phyloP scores from a whole-genome alignment of 2,329 filamentous ascomycete species.

The Botrytis pseudocinerea region DNA sequence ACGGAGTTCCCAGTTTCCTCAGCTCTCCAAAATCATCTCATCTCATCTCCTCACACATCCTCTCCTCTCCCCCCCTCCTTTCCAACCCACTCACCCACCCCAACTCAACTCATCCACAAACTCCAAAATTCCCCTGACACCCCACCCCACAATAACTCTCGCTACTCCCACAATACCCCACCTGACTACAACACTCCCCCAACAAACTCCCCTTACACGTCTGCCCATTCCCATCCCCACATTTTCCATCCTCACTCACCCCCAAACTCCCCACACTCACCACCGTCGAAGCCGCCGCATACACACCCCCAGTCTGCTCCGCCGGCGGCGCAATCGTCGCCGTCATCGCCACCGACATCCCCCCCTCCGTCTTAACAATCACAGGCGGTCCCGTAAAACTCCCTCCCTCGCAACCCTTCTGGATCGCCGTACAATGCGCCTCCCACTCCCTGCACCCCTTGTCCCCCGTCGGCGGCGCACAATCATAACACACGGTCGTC shows the following conservation, averaged over 20 bases:
- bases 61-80: background rate
- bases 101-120: conserved; percentile 7
- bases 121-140: conserved; percentile 11
- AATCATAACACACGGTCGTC: conserved; percentile 57
- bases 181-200: conserved; percentile 18
- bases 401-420: conserved; percentile 46
- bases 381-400: conserved; percentile 50
- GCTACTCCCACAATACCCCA: conserved; percentile 1
- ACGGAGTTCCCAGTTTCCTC: background rate
- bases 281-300: conserved; percentile 3
- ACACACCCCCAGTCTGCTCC: background rate
- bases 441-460: conserved; percentile 63
- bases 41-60: background rate
- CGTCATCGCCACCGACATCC: too few relatives aligned
- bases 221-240: conserved; percentile 5
- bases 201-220: conserved; percentile 21
- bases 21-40: background rate
- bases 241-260: conserved; percentile 13
- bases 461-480: conserved; percentile 59
- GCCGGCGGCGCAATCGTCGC: background rate
- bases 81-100: background rate
- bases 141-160: conserved; percentile 7
- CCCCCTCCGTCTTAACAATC: background rate
- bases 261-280: background rate
- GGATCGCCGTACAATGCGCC: conserved; percentile 56